A percentile compares a stretch with the other conserved stretches of the same genome.
Evolutionary conservation across 331 rosid species (phyloP).

Genomic region (Malus hybrid): DNA sequence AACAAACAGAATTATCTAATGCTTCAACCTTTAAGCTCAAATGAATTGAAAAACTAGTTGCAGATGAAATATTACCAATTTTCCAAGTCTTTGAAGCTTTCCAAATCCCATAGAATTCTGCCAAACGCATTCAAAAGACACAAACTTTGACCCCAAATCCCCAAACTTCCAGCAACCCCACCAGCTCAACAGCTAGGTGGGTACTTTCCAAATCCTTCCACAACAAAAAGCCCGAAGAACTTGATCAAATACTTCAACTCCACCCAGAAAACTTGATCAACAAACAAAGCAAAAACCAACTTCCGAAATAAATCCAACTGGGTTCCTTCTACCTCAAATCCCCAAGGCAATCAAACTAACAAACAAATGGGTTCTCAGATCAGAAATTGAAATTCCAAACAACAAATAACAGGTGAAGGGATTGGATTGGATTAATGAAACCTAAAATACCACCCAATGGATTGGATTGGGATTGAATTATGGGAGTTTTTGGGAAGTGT

Average conservation of each 20-base stretch:
- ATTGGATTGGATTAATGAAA: neutral
- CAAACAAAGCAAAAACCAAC: neutral
- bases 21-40: neutral
- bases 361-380: neutral
- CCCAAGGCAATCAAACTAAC: neutral
- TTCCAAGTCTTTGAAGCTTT: neutral
- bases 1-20: neutral
- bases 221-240: neutral
- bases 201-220: neutral
- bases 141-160: neutral
- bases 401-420: neutral
- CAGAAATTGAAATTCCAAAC: neutral
- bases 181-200: constrained; percentile 2
- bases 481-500: constrained; percentile 9
- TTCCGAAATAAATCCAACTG: neutral
- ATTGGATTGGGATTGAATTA: neutral
- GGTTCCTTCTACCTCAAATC: neutral
- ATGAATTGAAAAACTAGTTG: neutral
- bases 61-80: constrained; percentile 1
- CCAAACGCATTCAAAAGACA: neutral
- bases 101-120: neutral
- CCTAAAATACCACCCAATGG: no score
- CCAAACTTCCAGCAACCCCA: neutral
- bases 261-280: neutral
- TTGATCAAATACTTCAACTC: neutral